Evolutionary conservation across 306 rosid species (phyloP), one percentile per base, ranked within the genome.

Genomic region (Casuarina equisetifolia): DNA sequence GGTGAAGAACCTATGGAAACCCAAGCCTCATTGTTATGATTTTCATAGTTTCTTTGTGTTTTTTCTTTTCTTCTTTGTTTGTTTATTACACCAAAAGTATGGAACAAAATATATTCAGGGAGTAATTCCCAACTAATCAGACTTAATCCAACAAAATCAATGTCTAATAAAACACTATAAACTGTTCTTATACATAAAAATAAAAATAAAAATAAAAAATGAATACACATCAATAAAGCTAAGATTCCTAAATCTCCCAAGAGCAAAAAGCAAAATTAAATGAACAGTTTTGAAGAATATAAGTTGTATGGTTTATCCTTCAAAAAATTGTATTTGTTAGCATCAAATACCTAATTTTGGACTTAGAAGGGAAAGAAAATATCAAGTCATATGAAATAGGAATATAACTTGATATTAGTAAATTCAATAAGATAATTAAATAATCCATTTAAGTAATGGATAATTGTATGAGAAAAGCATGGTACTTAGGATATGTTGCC

Each of bases 401-500:
- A 66, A 3, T 8, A 66, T 16, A 66, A 66, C 3, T 40, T 16
- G 11, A 32, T 66, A 3, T 66, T 3, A 42, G 25, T 6, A 36
- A 66, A 66, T 39, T n/a, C 46, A 39, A 38, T 7, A 32, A 62
- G 45, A 62, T 36, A 0, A 25, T 25, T 25, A 1, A 25, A 25
- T 66, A 13, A 63, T 40, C 71, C 50, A 66, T 25, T 0, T 25
- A 25, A 25, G 0, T 9, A 20, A 3, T 11, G 4, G 38, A 25
- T 57, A 57, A 20, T 20, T 57, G 39, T 19, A 57, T 57, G 15
- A 20, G 78, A 63, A 75, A 72, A 59, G 35, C 9, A 50, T 75
- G 68, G 46, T 80, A 85, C 98, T 89, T 82, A 95, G 97, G 84
- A 86, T 72, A 89, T 25, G 84, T 74, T 88, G 70, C 98, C 97